phyloP scores from a whole-genome alignment of 108 stramenopile genomes.

The Mediolabrus comicus region DNA sequence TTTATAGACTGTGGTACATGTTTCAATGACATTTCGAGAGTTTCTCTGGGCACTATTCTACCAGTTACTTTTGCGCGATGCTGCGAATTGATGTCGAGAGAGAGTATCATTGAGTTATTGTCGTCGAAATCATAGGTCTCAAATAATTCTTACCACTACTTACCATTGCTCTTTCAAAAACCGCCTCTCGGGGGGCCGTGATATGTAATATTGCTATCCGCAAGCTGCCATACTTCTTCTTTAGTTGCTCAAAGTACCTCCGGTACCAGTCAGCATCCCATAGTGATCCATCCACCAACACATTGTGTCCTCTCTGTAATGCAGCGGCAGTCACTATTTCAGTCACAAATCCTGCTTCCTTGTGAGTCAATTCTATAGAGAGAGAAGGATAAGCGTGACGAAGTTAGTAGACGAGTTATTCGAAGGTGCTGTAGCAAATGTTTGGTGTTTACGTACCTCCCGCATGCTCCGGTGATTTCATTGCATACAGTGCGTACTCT shows the following conservation, averaged over 20 bases:
- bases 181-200: slow-evolving; percentile 57
- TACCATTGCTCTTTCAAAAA: slow-evolving; percentile 74
- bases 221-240: slow-evolving; percentile 40
- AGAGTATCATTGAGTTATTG: neutral
- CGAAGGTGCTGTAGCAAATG: no score
- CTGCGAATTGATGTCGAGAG: slow-evolving; percentile 3
- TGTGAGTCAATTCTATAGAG: slow-evolving; percentile 73
- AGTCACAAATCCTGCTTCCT: slow-evolving; percentile 80
- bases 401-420: no score
- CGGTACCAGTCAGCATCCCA: slow-evolving; percentile 78
- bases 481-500: slow-evolving; percentile 74
- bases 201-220: slow-evolving; percentile 74
- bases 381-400: no score
- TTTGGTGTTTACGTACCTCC: no score
- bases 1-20: slow-evolving; percentile 79
- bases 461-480: slow-evolving; percentile 58
- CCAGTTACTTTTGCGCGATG: slow-evolving; percentile 66
- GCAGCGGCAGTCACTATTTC: slow-evolving; percentile 69
- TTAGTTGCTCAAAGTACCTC: slow-evolving; percentile 58
- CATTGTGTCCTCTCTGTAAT: slow-evolving; percentile 60
- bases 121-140: no score
- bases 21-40: slow-evolving; percentile 64
- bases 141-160: slow-evolving; percentile 16
- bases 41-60: slow-evolving; percentile 67
- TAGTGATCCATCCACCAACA: slow-evolving; percentile 84